Conservation (phyloP, 352 stramenopile species). For the Pythium volutum region DNA sequence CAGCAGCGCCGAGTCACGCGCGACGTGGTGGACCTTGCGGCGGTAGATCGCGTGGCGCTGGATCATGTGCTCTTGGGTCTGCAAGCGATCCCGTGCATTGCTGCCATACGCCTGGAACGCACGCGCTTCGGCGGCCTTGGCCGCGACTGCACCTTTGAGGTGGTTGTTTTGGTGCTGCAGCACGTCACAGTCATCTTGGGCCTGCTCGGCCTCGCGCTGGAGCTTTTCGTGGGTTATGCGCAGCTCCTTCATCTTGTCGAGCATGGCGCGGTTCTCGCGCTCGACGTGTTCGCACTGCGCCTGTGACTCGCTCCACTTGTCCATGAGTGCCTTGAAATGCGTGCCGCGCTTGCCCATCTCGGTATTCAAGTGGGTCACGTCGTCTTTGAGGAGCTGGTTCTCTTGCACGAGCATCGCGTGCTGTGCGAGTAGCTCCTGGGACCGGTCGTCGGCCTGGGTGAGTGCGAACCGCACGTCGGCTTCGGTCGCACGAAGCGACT, state of each 20-base stretch:
- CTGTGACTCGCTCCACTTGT: constrained; percentile 71
- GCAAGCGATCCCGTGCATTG: constrained; percentile 59
- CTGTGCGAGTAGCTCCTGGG: constrained; percentile 46
- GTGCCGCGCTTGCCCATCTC: constrained; percentile 58
- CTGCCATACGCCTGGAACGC: constrained; percentile 68
- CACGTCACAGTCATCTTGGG: constrained; percentile 53
- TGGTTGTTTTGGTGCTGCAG: constrained; percentile 70
- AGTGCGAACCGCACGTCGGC: constrained; percentile 37
- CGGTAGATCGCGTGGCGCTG: constrained; percentile 53
- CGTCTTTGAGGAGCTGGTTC: constrained; percentile 49
- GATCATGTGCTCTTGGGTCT: constrained; percentile 50
- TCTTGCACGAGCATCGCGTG: constrained; percentile 51
- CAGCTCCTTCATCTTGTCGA: constrained; percentile 54
- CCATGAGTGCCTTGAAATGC: constrained; percentile 65
- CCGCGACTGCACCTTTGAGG: constrained; percentile 65
- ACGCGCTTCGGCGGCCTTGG: constrained; percentile 66
- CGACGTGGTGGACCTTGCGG: constrained; percentile 44
- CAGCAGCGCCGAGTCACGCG: constrained; percentile 38
- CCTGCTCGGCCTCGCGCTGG: constrained; percentile 38
- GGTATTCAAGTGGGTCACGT: constrained; percentile 41
- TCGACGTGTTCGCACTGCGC: constrained; percentile 57
- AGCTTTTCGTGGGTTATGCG: constrained; percentile 35
- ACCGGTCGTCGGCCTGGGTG: constrained; percentile 38
- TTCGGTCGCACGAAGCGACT: constrained; percentile 39
- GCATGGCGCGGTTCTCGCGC: constrained; percentile 43